Conservation (phyloP, 139 green algal species). For the Ettlia oleoabundans region DNA sequence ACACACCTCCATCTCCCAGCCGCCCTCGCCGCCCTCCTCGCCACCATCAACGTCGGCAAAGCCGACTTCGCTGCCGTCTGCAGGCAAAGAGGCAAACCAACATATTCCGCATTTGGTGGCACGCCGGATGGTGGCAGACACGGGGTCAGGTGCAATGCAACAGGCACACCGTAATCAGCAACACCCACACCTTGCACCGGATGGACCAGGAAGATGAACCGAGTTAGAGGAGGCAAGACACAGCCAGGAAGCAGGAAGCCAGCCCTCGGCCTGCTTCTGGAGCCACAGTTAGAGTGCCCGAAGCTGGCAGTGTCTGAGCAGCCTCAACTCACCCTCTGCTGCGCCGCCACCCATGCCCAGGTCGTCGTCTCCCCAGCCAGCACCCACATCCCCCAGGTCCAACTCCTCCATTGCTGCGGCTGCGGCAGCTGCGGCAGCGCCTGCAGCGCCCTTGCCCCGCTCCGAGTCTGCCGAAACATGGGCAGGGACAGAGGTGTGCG, state of each 20-base stretch:
- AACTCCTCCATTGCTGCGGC: constrained; percentile 60
- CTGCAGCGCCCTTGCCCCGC: constrained; percentile 27
- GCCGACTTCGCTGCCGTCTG: constrained; percentile 47
- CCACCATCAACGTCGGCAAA: constrained; percentile 45
- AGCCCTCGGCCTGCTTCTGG: no score
- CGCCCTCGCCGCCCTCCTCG: constrained; percentile 75
- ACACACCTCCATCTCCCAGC: constrained; percentile 97
- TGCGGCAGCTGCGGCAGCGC: constrained; percentile 41
- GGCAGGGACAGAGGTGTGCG: not conserved
- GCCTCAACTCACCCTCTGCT: constrained; percentile 38
- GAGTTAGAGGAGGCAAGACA: no score
- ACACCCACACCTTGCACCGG: no score
- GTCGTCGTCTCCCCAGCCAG: constrained; percentile 83
- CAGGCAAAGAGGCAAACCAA: not conserved
- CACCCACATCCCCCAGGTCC: constrained; percentile 71
- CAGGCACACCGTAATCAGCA: no score
- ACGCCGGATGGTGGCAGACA: no score
- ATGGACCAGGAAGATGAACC: no score
- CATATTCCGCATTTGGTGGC: no score
- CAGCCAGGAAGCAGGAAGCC: no score
- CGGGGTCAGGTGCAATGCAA: no score
- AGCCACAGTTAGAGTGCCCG: no score
- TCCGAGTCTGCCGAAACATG: constrained; percentile 39
- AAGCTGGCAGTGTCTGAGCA: no score
- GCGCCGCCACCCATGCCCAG: constrained; percentile 63